Conservation (phyloP, 345 rosid species). For the Gynandropsis gynandra region DNA sequence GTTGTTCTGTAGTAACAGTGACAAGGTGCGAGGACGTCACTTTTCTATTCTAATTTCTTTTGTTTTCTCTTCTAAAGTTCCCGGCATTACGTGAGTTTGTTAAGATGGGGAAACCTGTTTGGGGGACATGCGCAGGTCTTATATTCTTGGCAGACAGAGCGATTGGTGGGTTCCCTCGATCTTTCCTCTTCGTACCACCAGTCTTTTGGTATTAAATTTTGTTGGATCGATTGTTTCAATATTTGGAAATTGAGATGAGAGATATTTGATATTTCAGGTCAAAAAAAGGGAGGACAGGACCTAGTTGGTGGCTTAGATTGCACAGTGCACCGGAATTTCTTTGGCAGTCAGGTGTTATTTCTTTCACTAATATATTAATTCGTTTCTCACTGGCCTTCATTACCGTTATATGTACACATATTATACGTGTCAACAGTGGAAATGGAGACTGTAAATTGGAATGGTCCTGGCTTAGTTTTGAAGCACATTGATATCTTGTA, state of each 20-base stretch:
- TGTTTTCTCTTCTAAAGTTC: slow-evolving; percentile 40
- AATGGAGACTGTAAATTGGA: not conserved
- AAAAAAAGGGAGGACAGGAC: slow-evolving; percentile 89
- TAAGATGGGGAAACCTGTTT: slow-evolving; percentile 80
- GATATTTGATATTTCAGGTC: slow-evolving; percentile 50
- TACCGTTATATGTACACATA: not conserved
- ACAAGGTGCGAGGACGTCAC: not conserved
- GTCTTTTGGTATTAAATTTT: not conserved
- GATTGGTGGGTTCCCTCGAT: slow-evolving; percentile 43
- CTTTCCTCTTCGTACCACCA: not conserved
- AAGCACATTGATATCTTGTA: not conserved
- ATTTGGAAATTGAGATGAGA: not conserved
- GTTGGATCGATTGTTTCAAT: not conserved
- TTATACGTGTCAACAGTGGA: not conserved
- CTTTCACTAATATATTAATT: not conserved
- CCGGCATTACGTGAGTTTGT: slow-evolving; percentile 91
- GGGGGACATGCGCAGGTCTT: slow-evolving; percentile 99
- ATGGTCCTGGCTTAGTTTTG: not conserved
- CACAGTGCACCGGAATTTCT: slow-evolving; percentile 77
- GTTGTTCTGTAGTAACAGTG: not conserved
- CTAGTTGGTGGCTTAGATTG: slow-evolving; percentile 87
- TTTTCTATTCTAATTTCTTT: slow-evolving; percentile 14
- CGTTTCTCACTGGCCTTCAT: not conserved
- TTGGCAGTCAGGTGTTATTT: slow-evolving; percentile 79
- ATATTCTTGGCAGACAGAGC: slow-evolving; percentile 88